phyloP scores from a whole-genome alignment of 805 yeast species.

The Saturnispora zaruensis region DNA sequence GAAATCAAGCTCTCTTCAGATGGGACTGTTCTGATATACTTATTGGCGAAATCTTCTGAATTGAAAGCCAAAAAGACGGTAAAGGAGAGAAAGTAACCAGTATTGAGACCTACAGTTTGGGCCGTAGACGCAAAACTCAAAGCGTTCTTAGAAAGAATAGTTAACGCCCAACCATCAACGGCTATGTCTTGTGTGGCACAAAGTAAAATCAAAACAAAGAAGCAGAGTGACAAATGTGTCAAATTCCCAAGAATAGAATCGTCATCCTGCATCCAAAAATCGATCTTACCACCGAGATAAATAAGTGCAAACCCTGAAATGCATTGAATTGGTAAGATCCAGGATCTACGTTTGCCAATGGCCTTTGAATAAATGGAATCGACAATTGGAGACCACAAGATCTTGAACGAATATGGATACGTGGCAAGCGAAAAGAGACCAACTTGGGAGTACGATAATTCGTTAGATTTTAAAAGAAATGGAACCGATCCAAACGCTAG shows the following conservation, averaged over 20 bases:
- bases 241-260: conserved; percentile 42
- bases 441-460: conserved; percentile 77
- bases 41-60: conserved; percentile 88
- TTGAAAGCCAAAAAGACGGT: conserved; percentile 87
- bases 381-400: conserved; percentile 93
- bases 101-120: conserved; percentile 88
- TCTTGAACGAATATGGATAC: conserved; percentile 87
- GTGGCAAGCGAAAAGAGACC: conserved; percentile 89
- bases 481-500: conserved; percentile 93
- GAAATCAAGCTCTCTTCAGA: conserved; percentile 56
- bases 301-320: conserved; percentile 66
- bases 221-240: conserved; percentile 52
- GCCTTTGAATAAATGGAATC: conserved; percentile 67
- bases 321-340: conserved; percentile 91
- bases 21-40: conserved; percentile 60
- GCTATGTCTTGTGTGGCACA: conserved; percentile 99
- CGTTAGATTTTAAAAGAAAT: conserved; percentile 67
- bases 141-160: conserved; percentile 68
- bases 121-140: conserved; percentile 94
- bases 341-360: conserved; percentile 77
- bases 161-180: conserved; percentile 98
- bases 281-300: conserved; percentile 52
- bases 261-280: conserved; percentile 33
- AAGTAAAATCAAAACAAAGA: conserved; percentile 70
- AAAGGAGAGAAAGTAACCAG: conserved; percentile 87